Evolutionary conservation across 169 alveolate species (phyloP).

Genomic region (Toxoplasma gondii): DNA sequence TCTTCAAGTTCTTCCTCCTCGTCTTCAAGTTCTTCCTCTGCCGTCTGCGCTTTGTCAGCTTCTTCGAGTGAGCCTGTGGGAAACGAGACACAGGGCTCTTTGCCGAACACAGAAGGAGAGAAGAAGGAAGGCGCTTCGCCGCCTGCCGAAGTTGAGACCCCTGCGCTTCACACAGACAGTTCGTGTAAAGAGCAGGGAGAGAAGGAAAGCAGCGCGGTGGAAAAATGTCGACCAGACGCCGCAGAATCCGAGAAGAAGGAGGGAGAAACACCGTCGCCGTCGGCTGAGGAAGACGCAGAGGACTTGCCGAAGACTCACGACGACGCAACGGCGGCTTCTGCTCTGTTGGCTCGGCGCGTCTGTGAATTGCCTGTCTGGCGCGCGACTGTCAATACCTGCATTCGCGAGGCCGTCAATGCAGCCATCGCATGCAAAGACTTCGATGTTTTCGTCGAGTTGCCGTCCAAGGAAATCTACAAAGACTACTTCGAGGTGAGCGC

Average conservation of each 20-base stretch:
- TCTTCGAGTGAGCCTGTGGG: neutral
- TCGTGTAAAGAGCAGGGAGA: too few relatives aligned
- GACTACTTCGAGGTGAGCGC: slow-evolving; percentile 65
- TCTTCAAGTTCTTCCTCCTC: neutral
- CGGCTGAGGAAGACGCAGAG: neutral
- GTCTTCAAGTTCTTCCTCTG: neutral
- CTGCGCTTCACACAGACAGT: too few relatives aligned
- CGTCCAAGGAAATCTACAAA: slow-evolving; percentile 33
- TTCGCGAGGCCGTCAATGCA: slow-evolving; percentile 44
- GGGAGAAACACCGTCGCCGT: neutral
- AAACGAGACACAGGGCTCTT: neutral
- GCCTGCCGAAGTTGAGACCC: neutral
- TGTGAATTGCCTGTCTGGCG: slow-evolving; percentile 6
- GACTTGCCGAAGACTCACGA: neutral
- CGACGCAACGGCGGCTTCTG: neutral
- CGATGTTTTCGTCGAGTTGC: slow-evolving; percentile 55
- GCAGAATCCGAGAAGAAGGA: neutral
- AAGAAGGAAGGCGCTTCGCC: neutral
- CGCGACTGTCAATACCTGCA: neutral
- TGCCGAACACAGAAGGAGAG: neutral
- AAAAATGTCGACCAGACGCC: neutral
- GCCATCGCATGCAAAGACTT: slow-evolving; percentile 37
- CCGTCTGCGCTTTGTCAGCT: neutral
- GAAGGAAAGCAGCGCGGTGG: neutral
- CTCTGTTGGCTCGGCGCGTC: neutral